These are phyloP conservation scores for Cephaloascus albidus DNA, from an alignment of 805 yeast genomes.

Conservation along the genomic window DNA sequence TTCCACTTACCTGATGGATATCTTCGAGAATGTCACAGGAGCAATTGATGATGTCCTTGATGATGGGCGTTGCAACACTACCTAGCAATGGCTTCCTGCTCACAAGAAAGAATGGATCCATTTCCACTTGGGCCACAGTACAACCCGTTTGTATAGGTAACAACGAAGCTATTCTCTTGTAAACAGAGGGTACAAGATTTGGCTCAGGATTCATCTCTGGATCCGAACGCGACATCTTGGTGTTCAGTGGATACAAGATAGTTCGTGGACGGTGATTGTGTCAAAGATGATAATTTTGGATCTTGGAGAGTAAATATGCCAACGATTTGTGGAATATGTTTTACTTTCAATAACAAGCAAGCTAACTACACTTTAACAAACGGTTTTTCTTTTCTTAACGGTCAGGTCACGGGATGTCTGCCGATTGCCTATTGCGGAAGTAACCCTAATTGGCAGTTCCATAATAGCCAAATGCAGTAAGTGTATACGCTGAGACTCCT, in stretches of 20 bases:
- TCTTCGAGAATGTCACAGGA: slow-evolving; percentile 13
- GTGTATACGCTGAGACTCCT: too few relatives aligned
- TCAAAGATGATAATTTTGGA: too few relatives aligned
- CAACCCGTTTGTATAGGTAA: slow-evolving; percentile 27
- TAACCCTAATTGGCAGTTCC: too few relatives aligned
- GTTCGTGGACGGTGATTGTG: not conserved
- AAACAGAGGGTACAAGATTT: slow-evolving; percentile 20
- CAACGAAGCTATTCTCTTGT: slow-evolving; percentile 17
- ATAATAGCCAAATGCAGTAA: too few relatives aligned
- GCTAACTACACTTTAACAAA: not conserved
- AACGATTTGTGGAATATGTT: too few relatives aligned
- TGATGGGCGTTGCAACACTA: slow-evolving; percentile 14
- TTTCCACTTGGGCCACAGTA: slow-evolving; percentile 23
- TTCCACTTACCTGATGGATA: slow-evolving; percentile 11
- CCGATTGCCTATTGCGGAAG: not conserved
- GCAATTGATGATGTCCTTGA: slow-evolving; percentile 18
- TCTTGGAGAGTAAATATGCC: too few relatives aligned
- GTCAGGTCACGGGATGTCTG: not conserved
- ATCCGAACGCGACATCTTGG: not conserved
- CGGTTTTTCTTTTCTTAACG: not conserved
- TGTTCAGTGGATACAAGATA: not conserved
- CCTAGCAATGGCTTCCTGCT: slow-evolving; percentile 20
- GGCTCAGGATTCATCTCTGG: not conserved
- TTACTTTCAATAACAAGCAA: not conserved
- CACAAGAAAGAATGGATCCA: slow-evolving; percentile 21